Evolutionary conservation across 108 stramenopile species (phyloP), one percentile per base, ranked within the genome.

Genomic region (Seminavis robusta): DNA sequence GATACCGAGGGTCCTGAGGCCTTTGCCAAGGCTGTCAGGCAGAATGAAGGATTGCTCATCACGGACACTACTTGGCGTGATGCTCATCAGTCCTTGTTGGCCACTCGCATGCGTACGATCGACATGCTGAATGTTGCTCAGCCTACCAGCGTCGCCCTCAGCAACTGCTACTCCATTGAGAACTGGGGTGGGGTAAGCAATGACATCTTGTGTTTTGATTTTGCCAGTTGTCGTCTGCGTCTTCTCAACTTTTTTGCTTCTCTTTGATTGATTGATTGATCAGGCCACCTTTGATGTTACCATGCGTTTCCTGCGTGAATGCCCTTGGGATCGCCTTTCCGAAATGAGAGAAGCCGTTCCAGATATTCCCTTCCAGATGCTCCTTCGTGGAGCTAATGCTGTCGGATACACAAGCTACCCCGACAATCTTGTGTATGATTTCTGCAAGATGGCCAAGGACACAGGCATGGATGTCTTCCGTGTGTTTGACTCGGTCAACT

Each of bases 51-150:
- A 8, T 68, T 94, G 36, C 65, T 98, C 23, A 46, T 98, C 44
- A 98, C 92, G 16, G 97, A 98, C 68, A 98, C 97, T n/a, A 98
- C 97, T 2, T 95, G 92, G 95, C 71, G 97, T 31, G 97, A 98
- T 69, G 95, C 97, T 11, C 97, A 98, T 63, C 97, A 98, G 73
- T 80, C 88, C 37, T 79, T 98, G 37, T 71, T 98, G 39, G 97
- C 97, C 25, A 98, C 97, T 5, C 69, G 97, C 17, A 69, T 98
- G 69, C 69, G 97, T 29, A 96, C 95, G 8, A 62, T 64, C 24
- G 97, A 98, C 48, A 47, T 98, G 37, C 52, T 88, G 21, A 74
- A 78, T 25, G 81, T 86, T 55, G 90, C 95, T 7, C 82, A 80
- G n/a, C 80, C 88, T 28, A 94, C 92, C 45, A 80, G 80, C 62